Percentiles rank a stretch among this genome's conserved stretches.
phyloP scores from a whole-genome alignment of 2,329 filamentous ascomycete species.

The Spiromastix sp. region DNA sequence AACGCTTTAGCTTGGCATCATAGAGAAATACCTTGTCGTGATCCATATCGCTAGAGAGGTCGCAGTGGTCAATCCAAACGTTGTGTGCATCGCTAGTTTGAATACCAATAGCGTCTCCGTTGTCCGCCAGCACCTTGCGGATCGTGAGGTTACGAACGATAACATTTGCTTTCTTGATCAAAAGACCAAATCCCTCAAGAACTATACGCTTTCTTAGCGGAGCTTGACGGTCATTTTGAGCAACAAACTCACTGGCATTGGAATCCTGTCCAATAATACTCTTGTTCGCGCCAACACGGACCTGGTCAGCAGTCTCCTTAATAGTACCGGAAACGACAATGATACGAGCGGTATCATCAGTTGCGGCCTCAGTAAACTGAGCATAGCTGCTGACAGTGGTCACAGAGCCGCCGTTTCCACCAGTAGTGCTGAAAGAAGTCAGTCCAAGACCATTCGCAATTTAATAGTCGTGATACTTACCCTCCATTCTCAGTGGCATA shows the following conservation, averaged over 20 bases:
- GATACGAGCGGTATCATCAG: conserved; percentile 32
- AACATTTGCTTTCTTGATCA: conserved; percentile 20
- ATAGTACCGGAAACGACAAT: conserved; percentile 38
- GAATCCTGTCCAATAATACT: not conserved
- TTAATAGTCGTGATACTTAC: too few species aligned
- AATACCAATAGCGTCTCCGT: conserved; percentile 44
- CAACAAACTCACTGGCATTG: too few species aligned
- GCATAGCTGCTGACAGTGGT: conserved; percentile 38
- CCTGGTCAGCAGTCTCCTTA: conserved; percentile 42
- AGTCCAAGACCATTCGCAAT: too few species aligned
- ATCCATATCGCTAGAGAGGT: too few species aligned
- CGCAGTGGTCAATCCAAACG: conserved; percentile 40
- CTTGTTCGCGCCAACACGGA: conserved; percentile 36
- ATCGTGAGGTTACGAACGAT: conserved; percentile 42
- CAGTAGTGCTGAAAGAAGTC: too few species aligned
- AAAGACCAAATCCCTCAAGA: conserved; percentile 40
- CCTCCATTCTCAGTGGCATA: too few species aligned
- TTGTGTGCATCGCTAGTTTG: conserved; percentile 38
- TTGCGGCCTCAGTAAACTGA: conserved; percentile 13
- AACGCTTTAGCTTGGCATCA: too few species aligned
- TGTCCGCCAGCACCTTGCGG: conserved; percentile 36
- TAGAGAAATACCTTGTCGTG: too few species aligned
- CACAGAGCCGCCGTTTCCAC: conserved; percentile 35
- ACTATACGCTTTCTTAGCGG: conserved; percentile 21
- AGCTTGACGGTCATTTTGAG: too few species aligned